Conservation (phyloP, 129 eudicot genomes). For the Artemisia annua region DNA sequence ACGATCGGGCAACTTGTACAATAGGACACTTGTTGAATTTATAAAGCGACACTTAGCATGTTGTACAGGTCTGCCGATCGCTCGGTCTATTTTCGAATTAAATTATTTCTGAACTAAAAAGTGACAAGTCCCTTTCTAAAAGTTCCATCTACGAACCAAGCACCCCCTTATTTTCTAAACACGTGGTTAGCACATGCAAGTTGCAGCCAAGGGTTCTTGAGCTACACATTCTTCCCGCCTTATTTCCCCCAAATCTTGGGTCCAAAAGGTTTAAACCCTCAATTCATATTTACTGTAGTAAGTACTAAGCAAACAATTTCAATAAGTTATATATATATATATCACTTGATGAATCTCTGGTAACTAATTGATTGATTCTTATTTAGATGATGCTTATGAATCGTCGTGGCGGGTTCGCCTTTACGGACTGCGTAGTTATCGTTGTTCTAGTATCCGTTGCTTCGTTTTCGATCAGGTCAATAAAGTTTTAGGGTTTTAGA, state of each 20-base stretch:
- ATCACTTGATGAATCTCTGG: not conserved
- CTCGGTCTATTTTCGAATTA: too few relatives aligned
- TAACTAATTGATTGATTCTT: not conserved
- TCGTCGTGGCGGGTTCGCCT: slow-evolving; percentile 11
- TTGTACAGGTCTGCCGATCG: too few relatives aligned
- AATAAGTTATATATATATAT: too few relatives aligned
- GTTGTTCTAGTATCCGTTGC: slow-evolving; percentile 14
- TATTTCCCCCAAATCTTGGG: not conserved
- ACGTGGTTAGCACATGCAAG: slow-evolving; percentile 18
- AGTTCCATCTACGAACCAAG: too few relatives aligned
- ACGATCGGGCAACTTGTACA: too few relatives aligned
- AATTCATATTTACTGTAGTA: not conserved
- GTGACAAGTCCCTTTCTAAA: too few relatives aligned
- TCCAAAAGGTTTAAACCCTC: slow-evolving; percentile 4
- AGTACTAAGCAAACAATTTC: too few relatives aligned
- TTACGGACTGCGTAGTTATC: not conserved
- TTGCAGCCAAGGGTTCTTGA: slow-evolving; percentile 2
- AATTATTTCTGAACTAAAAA: too few relatives aligned
- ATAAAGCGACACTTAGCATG: too few relatives aligned
- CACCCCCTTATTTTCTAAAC: not conserved
- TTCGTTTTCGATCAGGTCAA: slow-evolving; percentile 21
- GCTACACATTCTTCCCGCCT: slow-evolving; percentile 16
- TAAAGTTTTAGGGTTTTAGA: slow-evolving; percentile 8
- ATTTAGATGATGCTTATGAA: slow-evolving; percentile 18
- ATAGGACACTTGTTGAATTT: too few relatives aligned